Conservation (phyloP, 2,329 filamentous ascomycete species). For the Zymoseptoria brevis region DNA sequence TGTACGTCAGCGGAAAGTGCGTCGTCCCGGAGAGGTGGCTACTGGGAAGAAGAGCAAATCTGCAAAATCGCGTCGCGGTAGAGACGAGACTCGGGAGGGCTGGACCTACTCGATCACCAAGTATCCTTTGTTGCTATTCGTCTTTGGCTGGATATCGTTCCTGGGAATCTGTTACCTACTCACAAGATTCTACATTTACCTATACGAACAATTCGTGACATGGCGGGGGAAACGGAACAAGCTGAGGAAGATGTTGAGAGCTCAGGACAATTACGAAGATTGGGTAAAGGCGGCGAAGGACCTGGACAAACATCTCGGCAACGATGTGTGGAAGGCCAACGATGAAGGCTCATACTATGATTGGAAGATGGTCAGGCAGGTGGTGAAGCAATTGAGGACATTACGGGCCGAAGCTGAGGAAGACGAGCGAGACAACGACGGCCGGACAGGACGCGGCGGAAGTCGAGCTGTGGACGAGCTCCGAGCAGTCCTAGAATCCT, state of each 20-base stretch:
- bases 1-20: constrained; percentile 58
- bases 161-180: constrained; percentile 67
- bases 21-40: constrained; percentile 26
- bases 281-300: constrained; percentile 75
- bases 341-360: constrained; percentile 77
- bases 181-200: constrained; percentile 80
- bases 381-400: constrained; percentile 66
- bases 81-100: constrained; percentile 90
- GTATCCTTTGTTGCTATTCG: constrained; percentile 78
- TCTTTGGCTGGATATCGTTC: constrained; percentile 70
- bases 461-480: constrained; percentile 63
- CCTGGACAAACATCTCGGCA: constrained; percentile 73
- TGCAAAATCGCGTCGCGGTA: constrained; percentile 39
- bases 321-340: constrained; percentile 69
- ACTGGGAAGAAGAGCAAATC: constrained; percentile 29
- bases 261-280: constrained; percentile 66
- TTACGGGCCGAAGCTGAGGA: constrained; percentile 47
- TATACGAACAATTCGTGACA: constrained; percentile 84
- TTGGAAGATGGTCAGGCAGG: constrained; percentile 68
- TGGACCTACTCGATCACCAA: constrained; percentile 83
- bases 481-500: constrained; percentile 71
- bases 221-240: constrained; percentile 75
- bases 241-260: constrained; percentile 62
- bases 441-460: constrained; percentile 20
- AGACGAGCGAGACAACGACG: constrained; percentile 44